Evolutionary conservation across 805 yeast genomes (phyloP).

Genomic region (Cephaloascus fragrans): DNA sequence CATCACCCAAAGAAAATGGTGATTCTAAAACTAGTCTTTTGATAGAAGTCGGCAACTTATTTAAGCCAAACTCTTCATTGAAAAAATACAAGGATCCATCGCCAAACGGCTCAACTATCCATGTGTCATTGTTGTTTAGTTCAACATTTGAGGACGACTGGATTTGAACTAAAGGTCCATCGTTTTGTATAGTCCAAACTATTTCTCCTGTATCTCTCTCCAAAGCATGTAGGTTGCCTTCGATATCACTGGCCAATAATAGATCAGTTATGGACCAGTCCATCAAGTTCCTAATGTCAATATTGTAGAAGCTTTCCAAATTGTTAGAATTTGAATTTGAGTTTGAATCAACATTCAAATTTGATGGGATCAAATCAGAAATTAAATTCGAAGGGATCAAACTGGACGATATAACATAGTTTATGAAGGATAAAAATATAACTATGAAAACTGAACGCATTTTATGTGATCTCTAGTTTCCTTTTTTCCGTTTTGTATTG

Average conservation of each 20-base stretch:
- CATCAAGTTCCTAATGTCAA: conserved; percentile 26
- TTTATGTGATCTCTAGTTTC: no score
- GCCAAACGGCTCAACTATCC: conserved; percentile 88
- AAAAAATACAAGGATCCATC: conserved; percentile 82
- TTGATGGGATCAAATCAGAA: no score
- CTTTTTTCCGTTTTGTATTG: no score
- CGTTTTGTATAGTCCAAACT: conserved; percentile 67
- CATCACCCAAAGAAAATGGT: conserved; percentile 77
- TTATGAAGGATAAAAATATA: no score
- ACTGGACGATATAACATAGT: no score
- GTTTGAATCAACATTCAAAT: no score
- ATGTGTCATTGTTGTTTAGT: conserved; percentile 20
- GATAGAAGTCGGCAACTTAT: conserved; percentile 73
- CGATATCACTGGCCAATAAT: conserved; percentile 68
- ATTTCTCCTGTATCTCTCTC: conserved; percentile 66
- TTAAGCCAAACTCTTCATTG: conserved; percentile 63
- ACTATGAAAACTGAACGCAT: no score
- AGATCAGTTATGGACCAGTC: conserved; percentile 48
- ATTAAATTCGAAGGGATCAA: no score
- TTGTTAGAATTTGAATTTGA: no score
- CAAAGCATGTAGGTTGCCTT: conserved; percentile 79
- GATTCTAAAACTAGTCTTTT: conserved; percentile 70
- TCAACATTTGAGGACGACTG: conserved; percentile 8
- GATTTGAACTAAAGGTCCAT: conserved; percentile 49
- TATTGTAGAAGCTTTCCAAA: conserved; percentile 5